Evolutionary conservation across 208 protist genomes (phyloP).

Genomic region (Porcisia hertigi): DNA sequence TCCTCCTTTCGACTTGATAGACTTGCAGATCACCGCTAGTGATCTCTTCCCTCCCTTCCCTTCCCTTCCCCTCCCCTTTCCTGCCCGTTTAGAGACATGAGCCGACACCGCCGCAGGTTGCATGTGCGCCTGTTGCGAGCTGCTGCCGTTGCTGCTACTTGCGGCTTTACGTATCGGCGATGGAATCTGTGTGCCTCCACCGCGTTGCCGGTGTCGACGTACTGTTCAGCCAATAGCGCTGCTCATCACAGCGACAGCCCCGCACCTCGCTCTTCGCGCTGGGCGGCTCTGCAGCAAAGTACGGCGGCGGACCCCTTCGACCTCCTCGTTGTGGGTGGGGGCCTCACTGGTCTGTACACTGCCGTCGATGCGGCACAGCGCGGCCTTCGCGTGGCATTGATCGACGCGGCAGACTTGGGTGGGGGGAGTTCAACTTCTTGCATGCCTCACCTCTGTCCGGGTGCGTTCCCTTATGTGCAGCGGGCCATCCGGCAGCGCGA

Average conservation of each 20-base stretch:
- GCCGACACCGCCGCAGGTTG: constrained; percentile 44
- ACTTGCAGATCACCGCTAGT: neutral
- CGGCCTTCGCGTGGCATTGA: constrained; percentile 67
- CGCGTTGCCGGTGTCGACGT: constrained; percentile 20
- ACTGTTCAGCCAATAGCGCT: neutral
- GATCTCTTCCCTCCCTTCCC: neutral
- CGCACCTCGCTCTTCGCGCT: constrained; percentile 24
- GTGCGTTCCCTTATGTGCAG: constrained; percentile 74
- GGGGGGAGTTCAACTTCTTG: constrained; percentile 27
- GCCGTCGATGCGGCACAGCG: constrained; percentile 85
- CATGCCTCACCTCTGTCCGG: constrained; percentile 44
- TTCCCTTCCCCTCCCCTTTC: neutral
- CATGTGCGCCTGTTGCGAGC: constrained; percentile 36
- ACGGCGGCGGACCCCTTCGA: constrained; percentile 46
- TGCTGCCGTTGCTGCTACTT: constrained; percentile 12
- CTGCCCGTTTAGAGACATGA: constrained; percentile 28
- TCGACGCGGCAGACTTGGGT: constrained; percentile 76
- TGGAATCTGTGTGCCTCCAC: constrained; percentile 52
- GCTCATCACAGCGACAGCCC: neutral
- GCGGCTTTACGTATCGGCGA: constrained; percentile 38
- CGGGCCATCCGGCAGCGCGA: constrained; percentile 80
- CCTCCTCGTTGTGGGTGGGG: constrained; percentile 77
- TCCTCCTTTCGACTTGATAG: neutral
- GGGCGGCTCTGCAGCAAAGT: constrained; percentile 26
- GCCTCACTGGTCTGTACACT: constrained; percentile 70